These are phyloP conservation scores for Russula sp. DNA, from an alignment of 768 basidiomycete species.

Conservation along the genomic window DNA sequence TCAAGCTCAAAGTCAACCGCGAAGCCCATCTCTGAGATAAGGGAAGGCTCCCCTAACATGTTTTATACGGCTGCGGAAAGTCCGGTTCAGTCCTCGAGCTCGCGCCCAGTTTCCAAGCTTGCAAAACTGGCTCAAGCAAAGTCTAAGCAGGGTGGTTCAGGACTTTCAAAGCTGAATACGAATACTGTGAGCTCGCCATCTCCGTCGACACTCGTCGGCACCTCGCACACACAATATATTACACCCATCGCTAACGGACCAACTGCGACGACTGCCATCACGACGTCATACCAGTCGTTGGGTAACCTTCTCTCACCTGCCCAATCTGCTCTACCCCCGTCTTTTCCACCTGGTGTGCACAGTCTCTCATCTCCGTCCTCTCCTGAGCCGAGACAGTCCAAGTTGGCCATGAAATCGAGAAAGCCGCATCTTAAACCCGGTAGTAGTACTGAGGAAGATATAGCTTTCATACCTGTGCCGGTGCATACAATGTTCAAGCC, in stretches of 20 bases:
- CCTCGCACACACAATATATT: constrained; percentile 61
- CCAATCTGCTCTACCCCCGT: constrained; percentile 32
- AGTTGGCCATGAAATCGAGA: constrained; percentile 72
- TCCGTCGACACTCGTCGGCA: constrained; percentile 39
- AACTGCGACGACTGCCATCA: constrained; percentile 81
- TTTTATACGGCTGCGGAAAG: constrained; percentile 16
- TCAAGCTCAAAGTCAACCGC: constrained; percentile 26
- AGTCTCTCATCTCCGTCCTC: constrained; percentile 30
- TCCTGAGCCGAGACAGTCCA: constrained; percentile 53
- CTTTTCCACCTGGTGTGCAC: constrained; percentile 27
- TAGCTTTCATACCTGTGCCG: constrained; percentile 35
- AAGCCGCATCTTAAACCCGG: constrained; percentile 50
- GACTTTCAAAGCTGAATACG: constrained; percentile 33
- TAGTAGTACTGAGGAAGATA: constrained; percentile 42
- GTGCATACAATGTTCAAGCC: constrained; percentile 58
- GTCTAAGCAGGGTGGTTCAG: constrained; percentile 36
- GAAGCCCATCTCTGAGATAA: constrained; percentile 14
- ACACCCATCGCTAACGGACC: constrained; percentile 79
- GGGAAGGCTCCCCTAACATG: constrained; percentile 3
- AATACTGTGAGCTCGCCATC: constrained; percentile 30
- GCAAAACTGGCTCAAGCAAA: constrained; percentile 70
- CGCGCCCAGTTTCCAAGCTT: constrained; percentile 57
- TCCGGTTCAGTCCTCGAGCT: constrained; percentile 20
- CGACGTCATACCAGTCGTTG: constrained; percentile 73
- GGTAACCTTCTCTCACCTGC: constrained; percentile 49